Percentiles rank a stretch among this genome's conserved stretches.
phyloP scores from a whole-genome alignment of 129 eudicot species.

The Centella asiatica region DNA sequence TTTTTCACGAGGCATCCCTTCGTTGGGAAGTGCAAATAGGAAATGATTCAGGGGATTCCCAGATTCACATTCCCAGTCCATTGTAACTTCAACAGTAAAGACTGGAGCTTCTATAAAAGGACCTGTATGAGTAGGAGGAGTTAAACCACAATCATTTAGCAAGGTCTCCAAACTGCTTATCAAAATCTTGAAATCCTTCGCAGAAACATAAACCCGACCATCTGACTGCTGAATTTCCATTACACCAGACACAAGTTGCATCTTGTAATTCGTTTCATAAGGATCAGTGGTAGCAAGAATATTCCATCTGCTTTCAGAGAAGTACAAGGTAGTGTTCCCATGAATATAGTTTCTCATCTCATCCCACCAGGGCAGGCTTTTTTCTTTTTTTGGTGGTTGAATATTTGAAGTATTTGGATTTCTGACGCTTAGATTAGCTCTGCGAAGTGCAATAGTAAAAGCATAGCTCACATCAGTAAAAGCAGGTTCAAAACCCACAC shows the following conservation, averaged over 20 bases:
- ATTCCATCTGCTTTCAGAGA: conserved; percentile 59
- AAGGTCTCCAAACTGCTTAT: conserved; percentile 89
- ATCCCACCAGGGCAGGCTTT: conserved; percentile 99
- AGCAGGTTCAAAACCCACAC: conserved; percentile 86
- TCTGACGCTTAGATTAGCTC: conserved; percentile 85
- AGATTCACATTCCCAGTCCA: conserved; percentile 98
- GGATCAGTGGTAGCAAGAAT: conserved; percentile 98
- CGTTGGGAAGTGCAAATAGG: conserved; percentile 82
- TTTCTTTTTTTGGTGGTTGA: conserved; percentile 81
- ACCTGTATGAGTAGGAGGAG: conserved; percentile 44
- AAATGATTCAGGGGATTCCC: conserved; percentile 86
- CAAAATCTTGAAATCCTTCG: conserved; percentile 76
- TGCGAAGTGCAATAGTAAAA: conserved; percentile 90
- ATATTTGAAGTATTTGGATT: conserved; percentile 57
- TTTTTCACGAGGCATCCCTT: conserved; percentile 65
- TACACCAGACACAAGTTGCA: conserved; percentile 53
- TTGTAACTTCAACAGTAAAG: conserved; percentile 73
- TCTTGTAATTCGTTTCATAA: conserved; percentile 70
- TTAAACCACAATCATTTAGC: conserved; percentile 47
- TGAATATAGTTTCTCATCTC: conserved; percentile 94
- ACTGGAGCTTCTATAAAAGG: conserved; percentile 77
- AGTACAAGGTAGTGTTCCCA: conserved; percentile 52
- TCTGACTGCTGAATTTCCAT: conserved; percentile 91
- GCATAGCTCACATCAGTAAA: conserved; percentile 91
- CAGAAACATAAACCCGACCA: conserved; percentile 66